Evolutionary conservation across 2,329 filamentous ascomycete species (phyloP), one percentile per base, ranked within the genome.

Genomic region (Diaporthe nobilis): DNA sequence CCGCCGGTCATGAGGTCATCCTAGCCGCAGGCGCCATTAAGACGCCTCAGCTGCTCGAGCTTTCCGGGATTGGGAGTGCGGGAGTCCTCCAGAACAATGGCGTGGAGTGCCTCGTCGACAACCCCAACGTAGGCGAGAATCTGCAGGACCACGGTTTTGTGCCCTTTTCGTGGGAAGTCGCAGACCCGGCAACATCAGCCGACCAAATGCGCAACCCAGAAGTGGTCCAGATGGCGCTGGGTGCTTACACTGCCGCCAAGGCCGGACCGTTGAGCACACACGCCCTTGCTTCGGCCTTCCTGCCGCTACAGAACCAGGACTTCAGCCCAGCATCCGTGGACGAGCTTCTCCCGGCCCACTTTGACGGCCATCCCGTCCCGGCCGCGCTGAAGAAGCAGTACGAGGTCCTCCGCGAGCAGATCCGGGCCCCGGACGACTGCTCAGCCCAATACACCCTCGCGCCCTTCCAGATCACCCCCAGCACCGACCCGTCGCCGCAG

Each of bases 121-220:
- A 85, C 31, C 80, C 82, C 20, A 81, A 82, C 25, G 85, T 87
- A 7, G 85, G 85, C 25, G 74, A 82, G 47, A 83, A 85, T 55
- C 82, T 86, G 53, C 84, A 85, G 76, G 85, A 86, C 73, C 85
- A 86, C 60, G 73, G 78, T n/a, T 79, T 71, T 20, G 63, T 76
- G 22, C 67, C 70, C 2, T 63, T 73, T 13, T 70, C 58, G 1
- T 83, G 83, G 82, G 83, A 84, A 75, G 80, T 84, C 67, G 83
- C 83, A 73, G 79, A 81, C 13, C 78, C 81, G 7, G 77, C 82
- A 22, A 82, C 82, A 37, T 80, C 81, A 2, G 75, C 51, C 12
- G 77, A 80, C 61, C 25, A 60, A 25, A 34, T 79, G 61, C 76
- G 72, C 49, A 74, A 79, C 44, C 67, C 76, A 7, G 73, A 53